phyloP scores from a whole-genome alignment of 139 green algal species.

The Micractinium sp. region DNA sequence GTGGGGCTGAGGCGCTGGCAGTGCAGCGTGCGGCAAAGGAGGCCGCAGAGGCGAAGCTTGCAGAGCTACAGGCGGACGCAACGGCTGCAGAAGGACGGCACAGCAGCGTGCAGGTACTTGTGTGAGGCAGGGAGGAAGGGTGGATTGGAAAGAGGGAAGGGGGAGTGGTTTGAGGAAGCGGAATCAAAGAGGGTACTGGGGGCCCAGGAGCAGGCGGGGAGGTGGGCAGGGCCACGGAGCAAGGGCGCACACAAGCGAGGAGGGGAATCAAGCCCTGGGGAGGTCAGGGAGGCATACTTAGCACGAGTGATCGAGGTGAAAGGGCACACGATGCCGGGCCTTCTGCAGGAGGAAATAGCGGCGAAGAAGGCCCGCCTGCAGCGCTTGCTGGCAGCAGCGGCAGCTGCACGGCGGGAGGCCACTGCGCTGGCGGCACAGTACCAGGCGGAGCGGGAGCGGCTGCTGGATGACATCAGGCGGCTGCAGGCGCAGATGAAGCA shows the following conservation, averaged over 20 bases:
- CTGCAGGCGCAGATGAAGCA: constrained; percentile 28
- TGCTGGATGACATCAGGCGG: constrained; percentile 25
- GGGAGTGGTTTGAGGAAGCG: too few relatives aligned
- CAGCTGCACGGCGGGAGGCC: not conserved
- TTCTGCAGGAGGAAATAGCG: constrained; percentile 20
- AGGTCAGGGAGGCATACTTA: too few relatives aligned
- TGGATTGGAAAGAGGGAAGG: not conserved
- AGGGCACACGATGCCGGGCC: too few relatives aligned
- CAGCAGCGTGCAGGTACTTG: constrained; percentile 28
- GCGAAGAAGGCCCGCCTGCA: constrained; percentile 20
- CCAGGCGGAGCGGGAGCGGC: constrained; percentile 36
- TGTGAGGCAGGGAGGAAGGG: too few relatives aligned
- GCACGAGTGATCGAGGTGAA: too few relatives aligned
- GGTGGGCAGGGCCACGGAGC: too few relatives aligned
- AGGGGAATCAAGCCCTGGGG: not conserved
- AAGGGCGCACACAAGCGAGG: not conserved
- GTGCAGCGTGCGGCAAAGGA: not conserved
- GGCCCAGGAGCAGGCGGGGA: not conserved
- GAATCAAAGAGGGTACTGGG: not conserved
- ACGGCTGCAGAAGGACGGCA: constrained; percentile 14
- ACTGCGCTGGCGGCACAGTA: not conserved
- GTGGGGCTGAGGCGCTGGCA: not conserved
- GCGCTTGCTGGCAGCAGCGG: not conserved
- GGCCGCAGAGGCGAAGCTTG: not conserved
- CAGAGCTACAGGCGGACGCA: constrained; percentile 18